phyloP scores from a whole-genome alignment of 306 rosid genomes.

The Vigna hirtella region DNA sequence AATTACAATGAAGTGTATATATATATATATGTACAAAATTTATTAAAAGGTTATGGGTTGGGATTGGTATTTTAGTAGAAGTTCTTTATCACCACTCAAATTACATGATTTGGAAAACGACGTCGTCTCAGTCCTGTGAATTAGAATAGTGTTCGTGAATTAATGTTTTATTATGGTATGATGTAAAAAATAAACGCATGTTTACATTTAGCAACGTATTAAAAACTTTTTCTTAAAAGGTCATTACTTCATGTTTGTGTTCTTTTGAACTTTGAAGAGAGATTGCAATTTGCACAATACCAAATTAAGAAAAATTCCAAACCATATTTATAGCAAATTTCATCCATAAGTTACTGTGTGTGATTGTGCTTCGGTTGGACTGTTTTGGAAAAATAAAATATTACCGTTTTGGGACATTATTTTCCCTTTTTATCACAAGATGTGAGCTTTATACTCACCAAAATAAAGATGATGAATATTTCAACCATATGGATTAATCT shows the following conservation, averaged over 20 bases:
- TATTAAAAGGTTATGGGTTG: no score
- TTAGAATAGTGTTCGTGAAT: neutral
- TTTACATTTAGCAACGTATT: neutral
- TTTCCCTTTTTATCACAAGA: neutral
- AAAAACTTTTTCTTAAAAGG: neutral
- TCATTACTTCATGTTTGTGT: neutral
- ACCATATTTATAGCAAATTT: neutral
- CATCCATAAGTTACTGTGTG: neutral
- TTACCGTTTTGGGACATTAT: neutral
- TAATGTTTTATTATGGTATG: neutral
- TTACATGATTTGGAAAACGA: neutral
- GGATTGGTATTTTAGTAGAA: no score
- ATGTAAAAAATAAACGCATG: neutral
- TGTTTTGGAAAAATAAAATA: neutral
- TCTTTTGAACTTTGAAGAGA: neutral
- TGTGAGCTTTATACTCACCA: neutral
- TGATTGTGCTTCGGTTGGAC: neutral
- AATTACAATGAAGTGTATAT: no score
- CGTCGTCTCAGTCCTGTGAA: neutral
- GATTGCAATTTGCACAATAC: neutral
- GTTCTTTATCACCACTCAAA: neutral
- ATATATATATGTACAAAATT: no score
- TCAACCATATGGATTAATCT: neutral
- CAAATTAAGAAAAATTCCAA: neutral
- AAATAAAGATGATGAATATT: neutral